Evolutionary conservation across 2,329 filamentous ascomycete genomes (phyloP).

Genomic region (Cladosporium austrohemisphaericum): DNA sequence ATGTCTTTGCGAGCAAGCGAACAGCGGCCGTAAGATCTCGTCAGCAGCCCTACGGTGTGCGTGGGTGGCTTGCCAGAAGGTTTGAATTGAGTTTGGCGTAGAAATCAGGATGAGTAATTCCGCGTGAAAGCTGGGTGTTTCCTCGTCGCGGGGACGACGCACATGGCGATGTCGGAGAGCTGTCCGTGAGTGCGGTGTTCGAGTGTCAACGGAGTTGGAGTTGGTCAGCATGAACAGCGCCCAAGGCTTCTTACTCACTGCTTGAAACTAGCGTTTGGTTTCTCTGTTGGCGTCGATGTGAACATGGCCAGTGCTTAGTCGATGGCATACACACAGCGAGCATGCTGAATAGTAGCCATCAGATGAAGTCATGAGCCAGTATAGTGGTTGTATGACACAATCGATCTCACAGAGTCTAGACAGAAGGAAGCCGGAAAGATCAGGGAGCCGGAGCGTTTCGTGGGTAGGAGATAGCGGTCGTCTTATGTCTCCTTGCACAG

Average conservation of each 20-base stretch:
- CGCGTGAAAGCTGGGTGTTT: not conserved
- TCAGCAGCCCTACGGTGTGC: not conserved
- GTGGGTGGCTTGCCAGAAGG: constrained; percentile 9
- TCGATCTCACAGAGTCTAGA: no score
- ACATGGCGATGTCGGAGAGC: not conserved
- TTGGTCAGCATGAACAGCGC: no score
- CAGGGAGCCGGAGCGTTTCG: not conserved
- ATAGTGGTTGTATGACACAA: not conserved
- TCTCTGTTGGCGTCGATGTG: no score
- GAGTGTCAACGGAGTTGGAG: no score
- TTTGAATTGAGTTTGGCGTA: constrained; percentile 3
- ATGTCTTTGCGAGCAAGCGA: no score
- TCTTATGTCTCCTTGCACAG: constrained; percentile 9
- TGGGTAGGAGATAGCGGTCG: no score
- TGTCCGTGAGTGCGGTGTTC: not conserved
- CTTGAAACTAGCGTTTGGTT: no score
- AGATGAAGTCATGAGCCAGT: not conserved
- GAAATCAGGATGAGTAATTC: constrained; percentile 12
- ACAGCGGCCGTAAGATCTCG: not conserved
- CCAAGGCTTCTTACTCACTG: no score
- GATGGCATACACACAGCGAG: no score
- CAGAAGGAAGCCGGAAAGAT: not conserved
- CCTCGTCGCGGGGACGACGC: not conserved
- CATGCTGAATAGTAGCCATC: no score
- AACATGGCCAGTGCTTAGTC: no score